Conservation (phyloP, 192 early-diverging fungal genomes). For the Backusella psychrophila region DNA sequence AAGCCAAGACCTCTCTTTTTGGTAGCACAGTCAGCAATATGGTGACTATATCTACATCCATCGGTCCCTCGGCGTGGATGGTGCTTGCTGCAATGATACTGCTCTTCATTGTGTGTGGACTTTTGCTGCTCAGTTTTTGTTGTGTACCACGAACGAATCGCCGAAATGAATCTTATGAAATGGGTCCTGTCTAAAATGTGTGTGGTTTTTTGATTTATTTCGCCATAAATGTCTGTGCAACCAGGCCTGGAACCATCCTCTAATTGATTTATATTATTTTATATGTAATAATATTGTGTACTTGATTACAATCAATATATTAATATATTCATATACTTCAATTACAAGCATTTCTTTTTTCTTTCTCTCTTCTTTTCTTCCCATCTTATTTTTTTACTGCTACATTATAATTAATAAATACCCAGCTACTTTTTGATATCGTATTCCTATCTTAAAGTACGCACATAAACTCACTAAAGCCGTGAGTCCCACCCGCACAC, state of each 20-base stretch:
- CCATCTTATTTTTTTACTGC: neutral
- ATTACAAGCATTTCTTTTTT: neutral
- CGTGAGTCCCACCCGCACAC: neutral
- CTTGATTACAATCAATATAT: conserved; percentile 12
- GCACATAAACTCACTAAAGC: neutral
- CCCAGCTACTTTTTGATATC: neutral
- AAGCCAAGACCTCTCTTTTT: neutral
- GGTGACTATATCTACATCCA: neutral
- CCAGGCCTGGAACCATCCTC: neutral
- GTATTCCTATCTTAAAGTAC: neutral
- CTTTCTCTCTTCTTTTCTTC: neutral
- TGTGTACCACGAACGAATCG: neutral
- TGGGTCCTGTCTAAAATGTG: neutral
- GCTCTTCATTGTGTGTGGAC: neutral
- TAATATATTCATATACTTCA: neutral
- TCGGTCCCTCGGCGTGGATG: neutral
- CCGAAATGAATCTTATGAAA: conserved; percentile 1
- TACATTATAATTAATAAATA: neutral
- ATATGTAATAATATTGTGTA: conserved; percentile 7
- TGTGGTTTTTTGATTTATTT: neutral
- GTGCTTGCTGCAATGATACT: neutral
- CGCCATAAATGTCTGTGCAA: neutral
- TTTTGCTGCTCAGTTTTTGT: conserved; percentile 7
- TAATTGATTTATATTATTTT: neutral
- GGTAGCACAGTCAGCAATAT: neutral